These are phyloP conservation scores for Akebia trifoliata DNA, from an alignment of 164 flowering plant species.

Conservation along the genomic window DNA sequence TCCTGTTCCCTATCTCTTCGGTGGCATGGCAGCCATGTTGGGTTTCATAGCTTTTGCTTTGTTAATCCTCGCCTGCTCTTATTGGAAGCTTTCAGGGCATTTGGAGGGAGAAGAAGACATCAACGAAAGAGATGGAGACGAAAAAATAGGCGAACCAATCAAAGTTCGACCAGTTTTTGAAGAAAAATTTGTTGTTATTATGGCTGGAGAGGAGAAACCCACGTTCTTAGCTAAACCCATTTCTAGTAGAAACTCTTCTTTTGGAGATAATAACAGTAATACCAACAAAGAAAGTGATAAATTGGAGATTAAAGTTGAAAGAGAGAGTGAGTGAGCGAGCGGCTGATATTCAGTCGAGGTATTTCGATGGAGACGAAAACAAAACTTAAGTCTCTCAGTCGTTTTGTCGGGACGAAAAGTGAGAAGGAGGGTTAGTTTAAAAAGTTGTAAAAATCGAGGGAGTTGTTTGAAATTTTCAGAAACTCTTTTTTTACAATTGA, in stretches of 20 bases:
- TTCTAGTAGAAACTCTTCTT: neutral
- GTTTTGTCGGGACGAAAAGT: no score
- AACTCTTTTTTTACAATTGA: no score
- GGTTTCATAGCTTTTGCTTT: constrained; percentile 87
- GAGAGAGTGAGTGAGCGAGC: no score
- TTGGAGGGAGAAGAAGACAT: constrained; percentile 18
- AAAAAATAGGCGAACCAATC: neutral
- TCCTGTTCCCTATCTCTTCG: constrained; percentile 87
- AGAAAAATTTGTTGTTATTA: constrained; percentile 6
- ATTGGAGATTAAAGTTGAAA: no score
- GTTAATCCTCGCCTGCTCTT: constrained; percentile 72
- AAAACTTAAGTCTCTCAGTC: no score
- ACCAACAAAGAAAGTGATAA: neutral
- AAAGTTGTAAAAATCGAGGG: no score
- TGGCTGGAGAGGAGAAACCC: constrained; percentile 6
- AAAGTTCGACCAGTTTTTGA: constrained; percentile 1
- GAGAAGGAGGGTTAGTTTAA: no score
- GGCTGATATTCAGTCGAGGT: no score
- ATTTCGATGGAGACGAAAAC: no score
- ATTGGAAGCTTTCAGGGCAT: constrained; percentile 71
- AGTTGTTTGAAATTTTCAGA: no score
- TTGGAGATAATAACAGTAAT: neutral
- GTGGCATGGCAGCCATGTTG: constrained; percentile 78
- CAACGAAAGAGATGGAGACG: constrained; percentile 4
- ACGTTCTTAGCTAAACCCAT: constrained; percentile 5